Conservation (phyloP, 176 grass and related monocot genomes). For the Rhynchospora tenuis region DNA sequence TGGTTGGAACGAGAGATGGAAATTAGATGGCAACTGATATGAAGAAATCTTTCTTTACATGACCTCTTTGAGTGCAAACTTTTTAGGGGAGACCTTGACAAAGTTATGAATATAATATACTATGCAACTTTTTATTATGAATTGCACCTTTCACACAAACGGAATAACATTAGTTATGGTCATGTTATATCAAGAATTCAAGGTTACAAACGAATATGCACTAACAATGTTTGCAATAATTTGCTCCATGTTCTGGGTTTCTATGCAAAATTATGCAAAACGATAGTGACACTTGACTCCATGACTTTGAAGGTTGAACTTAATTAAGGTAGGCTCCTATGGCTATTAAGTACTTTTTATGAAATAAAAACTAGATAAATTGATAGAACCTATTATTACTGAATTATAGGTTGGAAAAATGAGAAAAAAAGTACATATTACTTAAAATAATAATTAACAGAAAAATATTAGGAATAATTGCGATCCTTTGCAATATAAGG, state of each 20-base stretch:
- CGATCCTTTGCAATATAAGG: background rate
- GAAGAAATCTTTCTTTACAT: conserved; percentile 16
- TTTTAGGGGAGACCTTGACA: background rate
- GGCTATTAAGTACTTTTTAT: background rate
- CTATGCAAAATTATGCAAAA: background rate
- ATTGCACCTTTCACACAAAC: too few relatives aligned
- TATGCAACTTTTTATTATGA: background rate
- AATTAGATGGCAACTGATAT: conserved; percentile 7
- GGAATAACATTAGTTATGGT: background rate
- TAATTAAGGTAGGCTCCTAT: background rate
- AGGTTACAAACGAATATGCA: background rate
- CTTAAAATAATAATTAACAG: background rate
- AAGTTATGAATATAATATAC: background rate
- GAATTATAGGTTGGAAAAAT: background rate
- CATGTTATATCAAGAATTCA: background rate
- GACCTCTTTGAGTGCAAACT: background rate
- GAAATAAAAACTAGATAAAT: background rate
- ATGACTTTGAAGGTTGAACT: background rate
- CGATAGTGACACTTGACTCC: background rate
- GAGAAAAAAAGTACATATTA: background rate
- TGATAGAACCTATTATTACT: background rate
- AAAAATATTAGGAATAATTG: background rate
- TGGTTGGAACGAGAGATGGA: conserved; percentile 22
- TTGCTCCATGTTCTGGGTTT: background rate
- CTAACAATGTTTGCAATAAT: background rate